Conservation (phyloP, 2,329 filamentous ascomycete species). For the Cladosporium sp. region DNA sequence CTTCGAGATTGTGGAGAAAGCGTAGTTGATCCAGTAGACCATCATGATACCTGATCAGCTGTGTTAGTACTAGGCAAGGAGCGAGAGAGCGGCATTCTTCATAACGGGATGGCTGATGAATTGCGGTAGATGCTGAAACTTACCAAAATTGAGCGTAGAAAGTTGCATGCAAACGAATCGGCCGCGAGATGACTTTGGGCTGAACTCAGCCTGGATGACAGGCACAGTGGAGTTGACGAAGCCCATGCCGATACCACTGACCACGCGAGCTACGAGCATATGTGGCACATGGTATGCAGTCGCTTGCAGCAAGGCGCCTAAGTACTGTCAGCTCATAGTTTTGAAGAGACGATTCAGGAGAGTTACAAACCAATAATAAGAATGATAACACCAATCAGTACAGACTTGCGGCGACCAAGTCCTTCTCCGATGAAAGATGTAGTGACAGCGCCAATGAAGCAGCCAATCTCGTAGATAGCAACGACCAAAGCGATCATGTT, state of each 20-base stretch:
- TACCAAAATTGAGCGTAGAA: slow-evolving; percentile 44
- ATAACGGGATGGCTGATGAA: too few relatives aligned
- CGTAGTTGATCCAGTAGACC: slow-evolving; percentile 47
- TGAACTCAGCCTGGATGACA: slow-evolving; percentile 42
- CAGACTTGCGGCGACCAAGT: slow-evolving; percentile 13
- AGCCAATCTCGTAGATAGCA: slow-evolving; percentile 45
- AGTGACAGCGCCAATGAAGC: slow-evolving; percentile 34
- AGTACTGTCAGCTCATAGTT: not conserved
- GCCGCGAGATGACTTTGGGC: slow-evolving; percentile 28
- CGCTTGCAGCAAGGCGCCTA: slow-evolving; percentile 41
- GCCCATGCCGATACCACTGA: slow-evolving; percentile 43
- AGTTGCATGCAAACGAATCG: slow-evolving; percentile 46
- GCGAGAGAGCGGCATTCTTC: not conserved
- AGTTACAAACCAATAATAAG: slow-evolving; percentile 32
- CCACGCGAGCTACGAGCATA: slow-evolving; percentile 42
- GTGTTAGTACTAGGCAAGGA: not conserved
- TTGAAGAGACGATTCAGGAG: too few relatives aligned
- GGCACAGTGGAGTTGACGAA: slow-evolving; percentile 44
- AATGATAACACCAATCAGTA: slow-evolving; percentile 40
- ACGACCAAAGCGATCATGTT: slow-evolving; percentile 39
- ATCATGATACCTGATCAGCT: slow-evolving; percentile 34
- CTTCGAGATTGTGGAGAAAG: slow-evolving; percentile 29
- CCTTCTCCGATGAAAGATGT: not conserved
- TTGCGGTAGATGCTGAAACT: not conserved
- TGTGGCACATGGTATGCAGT: slow-evolving; percentile 37